Evolutionary conservation across 1,284 basidiomycete genomes (phyloP), one percentile per base, ranked within the genome.

Genomic region (Tilletia setariae): DNA sequence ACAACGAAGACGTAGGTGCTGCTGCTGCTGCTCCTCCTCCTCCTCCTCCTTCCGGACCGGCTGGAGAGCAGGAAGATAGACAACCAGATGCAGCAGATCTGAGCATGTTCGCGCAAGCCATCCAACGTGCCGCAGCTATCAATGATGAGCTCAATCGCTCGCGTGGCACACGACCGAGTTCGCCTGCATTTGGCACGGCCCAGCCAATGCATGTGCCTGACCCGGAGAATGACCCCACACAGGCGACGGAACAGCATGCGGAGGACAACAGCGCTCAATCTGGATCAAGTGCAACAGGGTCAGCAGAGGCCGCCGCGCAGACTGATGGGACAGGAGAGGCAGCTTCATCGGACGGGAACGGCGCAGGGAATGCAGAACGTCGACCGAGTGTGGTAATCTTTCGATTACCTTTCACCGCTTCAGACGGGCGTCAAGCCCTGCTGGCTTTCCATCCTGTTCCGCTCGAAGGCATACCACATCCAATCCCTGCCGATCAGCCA

Each of bases 371-470:
- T 30, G 35, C 28, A 4, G 3, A 13, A 30, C 30, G 30, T 7
- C 2, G 15, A 8, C 56, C 56, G 2, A 61, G 15, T 19, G 16
- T 61, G 15, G 56, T 75, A 43, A 72, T 66, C 66, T 77, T 77
- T 64, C 68, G 74, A 23, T 64, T 77, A 28, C 76, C 76, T 15
- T 75, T 75, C 64, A 63, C 53, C 40, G 70, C 67, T 6, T 61
- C 69, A 1, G 71, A 77, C 35, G 76, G 76, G 28, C 66, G 53
- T 6, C 72, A 71, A 11, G 76, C 71, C n/a, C 63, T 74, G 9
- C 71, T 77, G 25, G 74, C 74, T 9, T 77, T 77, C 67, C 66
- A 68, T 63, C 73, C 74, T 2, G 64, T 69, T 30, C 73, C 75
- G 1, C 59, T 77, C 21, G 56, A 30, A 40, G 56, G 56, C 6